Evolutionary conservation across 495 filamentous ascomycete species (phyloP).

Genomic region (Daldinia decipiens): DNA sequence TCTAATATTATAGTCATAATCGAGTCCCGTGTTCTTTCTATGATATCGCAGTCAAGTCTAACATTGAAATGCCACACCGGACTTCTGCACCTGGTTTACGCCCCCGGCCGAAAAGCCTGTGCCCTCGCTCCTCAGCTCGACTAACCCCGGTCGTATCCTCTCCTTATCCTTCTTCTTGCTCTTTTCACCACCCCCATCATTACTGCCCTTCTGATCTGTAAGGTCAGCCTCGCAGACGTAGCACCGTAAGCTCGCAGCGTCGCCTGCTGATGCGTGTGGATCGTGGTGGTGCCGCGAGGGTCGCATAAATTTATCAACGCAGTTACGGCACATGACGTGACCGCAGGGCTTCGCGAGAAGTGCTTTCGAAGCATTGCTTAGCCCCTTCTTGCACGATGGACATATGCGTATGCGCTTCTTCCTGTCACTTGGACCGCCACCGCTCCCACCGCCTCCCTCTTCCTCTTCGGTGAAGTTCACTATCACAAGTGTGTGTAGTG

Average conservation of each 20-base stretch:
- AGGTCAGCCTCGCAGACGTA: slow-evolving; percentile 91
- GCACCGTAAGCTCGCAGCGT: slow-evolving; percentile 70
- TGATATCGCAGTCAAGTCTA: slow-evolving; percentile 46
- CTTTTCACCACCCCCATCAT: slow-evolving; percentile 48
- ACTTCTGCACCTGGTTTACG: slow-evolving; percentile 80
- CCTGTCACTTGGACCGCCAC: slow-evolving; percentile 31
- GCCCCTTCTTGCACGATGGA: slow-evolving; percentile 85
- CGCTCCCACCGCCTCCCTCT: slow-evolving; percentile 41
- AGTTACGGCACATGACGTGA: slow-evolving; percentile 90
- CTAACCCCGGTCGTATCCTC: slow-evolving; percentile 75
- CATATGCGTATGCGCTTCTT: slow-evolving; percentile 71
- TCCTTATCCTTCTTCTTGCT: slow-evolving; percentile 66
- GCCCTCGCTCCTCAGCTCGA: slow-evolving; percentile 86
- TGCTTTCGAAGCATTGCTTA: slow-evolving; percentile 85
- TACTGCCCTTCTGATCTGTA: slow-evolving; percentile 55
- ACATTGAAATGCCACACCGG: slow-evolving; percentile 86
- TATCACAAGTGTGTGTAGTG: slow-evolving; percentile 81
- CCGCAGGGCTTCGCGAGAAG: slow-evolving; percentile 92
- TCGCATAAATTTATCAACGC: slow-evolving; percentile 87
- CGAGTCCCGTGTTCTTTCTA: background rate
- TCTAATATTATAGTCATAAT: background rate
- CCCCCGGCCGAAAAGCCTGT: slow-evolving; percentile 93
- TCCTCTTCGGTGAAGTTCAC: slow-evolving; percentile 85
- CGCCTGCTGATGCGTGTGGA: slow-evolving; percentile 68
- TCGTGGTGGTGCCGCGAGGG: slow-evolving; percentile 64